Percentiles rank a stretch among this genome's conserved stretches.
These are phyloP conservation scores for Lactifluus echinatus DNA, from an alignment of 768 basidiomycete genomes.

Conservation along the genomic window DNA sequence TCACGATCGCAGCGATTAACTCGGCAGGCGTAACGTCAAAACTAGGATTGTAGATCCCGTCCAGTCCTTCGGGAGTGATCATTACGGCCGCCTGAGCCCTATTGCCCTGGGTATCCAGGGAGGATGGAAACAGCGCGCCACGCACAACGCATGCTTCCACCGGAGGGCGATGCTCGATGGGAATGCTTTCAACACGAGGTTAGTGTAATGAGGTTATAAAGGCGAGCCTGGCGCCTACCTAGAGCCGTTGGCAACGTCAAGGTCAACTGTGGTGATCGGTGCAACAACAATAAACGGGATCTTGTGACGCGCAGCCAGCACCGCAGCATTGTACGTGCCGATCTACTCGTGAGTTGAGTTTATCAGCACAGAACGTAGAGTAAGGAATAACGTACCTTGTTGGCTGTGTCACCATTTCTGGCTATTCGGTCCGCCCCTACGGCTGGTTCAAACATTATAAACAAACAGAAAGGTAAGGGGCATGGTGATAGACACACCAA, in stretches of 20 bases:
- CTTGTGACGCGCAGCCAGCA: conserved; percentile 76
- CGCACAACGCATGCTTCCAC: conserved; percentile 85
- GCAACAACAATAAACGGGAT: conserved; percentile 93
- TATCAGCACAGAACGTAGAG: not conserved
- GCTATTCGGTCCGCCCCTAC: conserved; percentile 89
- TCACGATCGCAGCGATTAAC: conserved; percentile 90
- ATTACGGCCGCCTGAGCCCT: conserved; percentile 69
- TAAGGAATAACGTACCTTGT: conserved; percentile 51
- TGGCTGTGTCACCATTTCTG: conserved; percentile 92
- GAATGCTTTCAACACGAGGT: conserved; percentile 43
- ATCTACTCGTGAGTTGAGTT: conserved; percentile 34
- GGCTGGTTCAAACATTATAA: conserved; percentile 31
- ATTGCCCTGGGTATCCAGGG: conserved; percentile 32
- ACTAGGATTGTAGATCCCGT: conserved; percentile 78
- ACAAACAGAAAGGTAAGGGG: not conserved
- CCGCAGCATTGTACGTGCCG: conserved; percentile 95
- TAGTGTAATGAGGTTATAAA: not conserved
- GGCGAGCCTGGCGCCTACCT: conserved; percentile 30
- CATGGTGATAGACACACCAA: conserved; percentile 40
- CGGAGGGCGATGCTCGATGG: conserved; percentile 86
- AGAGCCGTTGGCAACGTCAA: conserved; percentile 63
- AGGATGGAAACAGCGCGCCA: conserved; percentile 60
- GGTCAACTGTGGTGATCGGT: conserved; percentile 86
- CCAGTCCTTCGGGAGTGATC: conserved; percentile 58
- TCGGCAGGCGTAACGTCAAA: conserved; percentile 96